Base-by-base conservation (phyloP, 805 yeast genomes). In the Pichia membranifaciens region DNA sequence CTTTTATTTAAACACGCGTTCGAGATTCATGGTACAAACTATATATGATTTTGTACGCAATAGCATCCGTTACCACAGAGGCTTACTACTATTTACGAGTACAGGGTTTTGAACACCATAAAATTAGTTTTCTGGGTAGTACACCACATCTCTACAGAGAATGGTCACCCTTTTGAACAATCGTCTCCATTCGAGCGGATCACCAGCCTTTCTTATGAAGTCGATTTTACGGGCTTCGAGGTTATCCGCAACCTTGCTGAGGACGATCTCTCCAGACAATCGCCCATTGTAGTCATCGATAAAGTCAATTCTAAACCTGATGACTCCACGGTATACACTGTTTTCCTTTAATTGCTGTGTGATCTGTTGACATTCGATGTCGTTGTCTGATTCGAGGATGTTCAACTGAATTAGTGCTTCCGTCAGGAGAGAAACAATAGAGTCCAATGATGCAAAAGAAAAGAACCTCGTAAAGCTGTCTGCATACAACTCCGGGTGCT, bases 131-230 rank as follows among this genome's bases (percentile, higher is more conserved):
- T 45, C 41, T 17, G 55, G 53, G 32, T 49, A 47, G 25, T 71
- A 74, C 12, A 79, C 79, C 4, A 76, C 72, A 35, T 78, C 81
- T 57, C 82, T 73, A 54, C 84, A 79, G n/a, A 74, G 58, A 10
- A 76, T 60, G 1, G 82, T 75, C 28, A 80, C 69, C 41, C 71
- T 70, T 56, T 80, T 79, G 64, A 84, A 83, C 17, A 83, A 65
- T 15, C 80, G 64, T 61, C 89, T 71, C 89, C 89, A 83, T 59
- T 83, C 89, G 36, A 83, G 58, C 0, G 89, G 88, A 62, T 83
- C 88, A 0, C 85, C 87, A 32, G 72, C 71, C 3, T 73, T 66
- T 53, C 78, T 78, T 33, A 73, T 61, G 54, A 83, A 81, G 45
- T 74, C 78, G 0, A 83, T 69, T 44, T 73, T 75, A 48, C 75